Base-by-base conservation (phyloP, 371 early-diverging fungal species). In the Saksenaea oblongispora region DNA sequence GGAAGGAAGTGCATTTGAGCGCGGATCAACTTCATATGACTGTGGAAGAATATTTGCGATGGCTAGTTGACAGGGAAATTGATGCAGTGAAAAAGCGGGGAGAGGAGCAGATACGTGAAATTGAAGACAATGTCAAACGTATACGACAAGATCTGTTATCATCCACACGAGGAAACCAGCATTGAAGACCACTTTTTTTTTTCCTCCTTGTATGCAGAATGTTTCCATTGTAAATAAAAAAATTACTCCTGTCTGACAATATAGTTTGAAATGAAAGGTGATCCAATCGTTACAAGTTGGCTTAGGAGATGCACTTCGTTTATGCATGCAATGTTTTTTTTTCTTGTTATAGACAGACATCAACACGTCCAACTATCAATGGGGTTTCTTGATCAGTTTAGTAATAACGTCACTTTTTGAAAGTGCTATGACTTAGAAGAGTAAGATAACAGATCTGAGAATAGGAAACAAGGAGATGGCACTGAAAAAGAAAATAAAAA, bases 21-120 rank as follows among this genome's bases (percentile, higher is more conserved):
- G 56, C 55, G 31, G 63, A 55, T 41, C 41, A 62, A 14, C 34
- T 62, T 14, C 39, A 62, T 18, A 62, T 62, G 63, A 62, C 63
- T 17, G 63, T 62, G 1, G 63, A 62, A 42, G 63, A 62, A 27
- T 62, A 55, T 22, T 22, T 47, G 5, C 51, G 51, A 22, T 47
- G 18, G 24, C 22, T 47, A 18, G 51, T 47, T 47, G 51, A 47
- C 22, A 47, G 22, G 51, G 51, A 47, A 47, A 47, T 47, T 47
- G 51, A 47, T 10, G 51, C 51, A 47, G 51, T 47, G 51, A 47
- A 22, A 47, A 47, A 22, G 51, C 51, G 51, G 10, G 51, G 51
- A 22, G 51, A 47, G 22, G 51, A 47, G 24, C 51, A 47, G 24
- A 47, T 47, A 47, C 22, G 24, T 22, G 51, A 47, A 47, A 47